Percentiles rank a stretch among this genome's conserved stretches.
Conservation (phyloP, 2,329 filamentous ascomycete species). For the Pyrenochaeta sp. region DNA sequence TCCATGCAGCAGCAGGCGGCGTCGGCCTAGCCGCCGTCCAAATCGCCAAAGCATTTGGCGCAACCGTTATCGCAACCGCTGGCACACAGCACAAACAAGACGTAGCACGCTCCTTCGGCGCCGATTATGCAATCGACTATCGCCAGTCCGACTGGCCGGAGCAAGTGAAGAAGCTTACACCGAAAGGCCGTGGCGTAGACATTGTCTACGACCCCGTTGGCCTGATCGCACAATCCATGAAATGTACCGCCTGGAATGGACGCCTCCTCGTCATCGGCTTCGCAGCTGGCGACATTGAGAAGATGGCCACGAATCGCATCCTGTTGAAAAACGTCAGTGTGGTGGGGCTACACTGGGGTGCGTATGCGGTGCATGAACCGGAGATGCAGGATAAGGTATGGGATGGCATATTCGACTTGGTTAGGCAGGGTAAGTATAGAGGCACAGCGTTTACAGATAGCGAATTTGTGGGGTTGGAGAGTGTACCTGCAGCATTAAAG, state of each 20-base stretch:
- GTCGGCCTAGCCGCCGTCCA: conserved; percentile 93
- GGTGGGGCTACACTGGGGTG: conserved; percentile 91
- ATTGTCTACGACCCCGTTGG: conserved; percentile 96
- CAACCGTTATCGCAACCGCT: conserved; percentile 91
- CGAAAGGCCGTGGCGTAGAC: conserved; percentile 78
- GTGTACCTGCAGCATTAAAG: conserved; percentile 76
- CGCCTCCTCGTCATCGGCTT: conserved; percentile 89
- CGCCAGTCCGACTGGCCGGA: conserved; percentile 68
- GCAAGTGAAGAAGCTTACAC: conserved; percentile 79
- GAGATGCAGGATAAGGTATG: conserved; percentile 77
- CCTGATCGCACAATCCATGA: conserved; percentile 84
- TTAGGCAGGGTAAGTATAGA: conserved; percentile 78
- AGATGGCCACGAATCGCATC: conserved; percentile 90
- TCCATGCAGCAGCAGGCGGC: conserved; percentile 91
- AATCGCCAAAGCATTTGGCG: conserved; percentile 90
- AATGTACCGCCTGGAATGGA: conserved; percentile 94
- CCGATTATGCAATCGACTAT: conserved; percentile 85
- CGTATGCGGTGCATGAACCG: conserved; percentile 77
- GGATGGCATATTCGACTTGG: conserved; percentile 80
- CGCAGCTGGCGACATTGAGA: conserved; percentile 85
- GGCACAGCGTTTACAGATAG: conserved; percentile 85
- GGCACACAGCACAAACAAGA: conserved; percentile 81
- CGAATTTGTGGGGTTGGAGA: conserved; percentile 83
- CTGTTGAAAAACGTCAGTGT: conserved; percentile 92
- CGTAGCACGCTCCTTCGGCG: conserved; percentile 81